Evolutionary conservation across 768 basidiomycete genomes (phyloP).

Genomic region (Chalciporus sphaerocephalus): DNA sequence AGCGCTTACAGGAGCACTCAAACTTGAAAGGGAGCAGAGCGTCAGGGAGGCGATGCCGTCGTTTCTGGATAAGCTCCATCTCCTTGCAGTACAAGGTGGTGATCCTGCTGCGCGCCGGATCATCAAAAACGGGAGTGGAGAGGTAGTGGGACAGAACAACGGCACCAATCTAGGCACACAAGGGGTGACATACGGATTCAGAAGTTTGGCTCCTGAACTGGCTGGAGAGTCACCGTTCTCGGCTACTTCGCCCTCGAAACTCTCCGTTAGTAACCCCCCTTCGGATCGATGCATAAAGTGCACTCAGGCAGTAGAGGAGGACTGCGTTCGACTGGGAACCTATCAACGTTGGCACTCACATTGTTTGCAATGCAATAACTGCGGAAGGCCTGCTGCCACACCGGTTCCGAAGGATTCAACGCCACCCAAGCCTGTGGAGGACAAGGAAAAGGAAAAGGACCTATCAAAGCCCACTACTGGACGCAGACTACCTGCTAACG

Average conservation of each 20-base stretch:
- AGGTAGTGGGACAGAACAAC: conserved; percentile 38
- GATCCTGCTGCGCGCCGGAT: conserved; percentile 74
- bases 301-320: conserved; percentile 89
- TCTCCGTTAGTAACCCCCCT: conserved; percentile 65
- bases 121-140: conserved; percentile 71
- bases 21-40: conserved; percentile 87
- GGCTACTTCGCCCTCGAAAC: conserved; percentile 38
- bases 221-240: conserved; percentile 84
- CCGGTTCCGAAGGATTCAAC: conserved; percentile 53
- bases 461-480: conserved; percentile 58
- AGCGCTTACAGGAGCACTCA: conserved; percentile 91
- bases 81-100: conserved; percentile 81
- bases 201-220: conserved; percentile 85
- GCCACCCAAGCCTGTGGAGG: conserved; percentile 49
- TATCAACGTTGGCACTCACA: conserved; percentile 96
- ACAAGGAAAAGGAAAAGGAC: conserved; percentile 46
- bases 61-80: conserved; percentile 90
- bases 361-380: conserved; percentile 81
- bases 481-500: conserved; percentile 77
- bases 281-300: conserved; percentile 92
- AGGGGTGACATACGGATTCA: conserved; percentile 88
- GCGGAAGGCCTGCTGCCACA: conserved; percentile 72
- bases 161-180: conserved; percentile 71
- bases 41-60: conserved; percentile 79
- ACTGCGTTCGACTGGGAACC: conserved; percentile 92